These are phyloP conservation scores for Ceriops tagal DNA, from an alignment of 345 rosid genomes.

Conservation along the genomic window DNA sequence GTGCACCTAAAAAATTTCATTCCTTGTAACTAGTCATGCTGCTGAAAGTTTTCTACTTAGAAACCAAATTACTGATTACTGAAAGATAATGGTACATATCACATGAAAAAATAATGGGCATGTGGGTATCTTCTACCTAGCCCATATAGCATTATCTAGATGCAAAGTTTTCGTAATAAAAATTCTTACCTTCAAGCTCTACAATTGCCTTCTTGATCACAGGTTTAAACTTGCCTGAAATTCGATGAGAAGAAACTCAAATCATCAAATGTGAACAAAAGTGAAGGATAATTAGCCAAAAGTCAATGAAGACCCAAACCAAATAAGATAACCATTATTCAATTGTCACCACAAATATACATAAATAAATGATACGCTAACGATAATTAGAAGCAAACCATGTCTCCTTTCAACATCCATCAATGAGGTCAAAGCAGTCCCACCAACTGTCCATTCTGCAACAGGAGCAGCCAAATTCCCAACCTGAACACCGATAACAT, in stretches of 20 bases:
- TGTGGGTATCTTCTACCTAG: no score
- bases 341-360: not conserved
- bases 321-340: not conserved
- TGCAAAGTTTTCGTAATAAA: not conserved
- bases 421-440: conserved; percentile 84
- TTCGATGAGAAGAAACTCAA: no score
- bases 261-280: no score
- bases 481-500: conserved; percentile 47
- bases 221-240: conserved; percentile 86
- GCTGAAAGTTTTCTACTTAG: not conserved
- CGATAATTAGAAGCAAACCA: conserved; percentile 36
- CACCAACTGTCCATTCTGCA: conserved; percentile 85
- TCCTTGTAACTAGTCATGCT: not conserved
- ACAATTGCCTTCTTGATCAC: conserved; percentile 99
- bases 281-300: no score
- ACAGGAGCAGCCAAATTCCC: conserved; percentile 89
- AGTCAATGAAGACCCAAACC: not conserved
- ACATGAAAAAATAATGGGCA: not conserved
- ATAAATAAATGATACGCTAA: not conserved
- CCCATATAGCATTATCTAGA: no score
- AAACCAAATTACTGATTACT: conserved; percentile 1
- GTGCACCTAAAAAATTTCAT: conserved; percentile 60
- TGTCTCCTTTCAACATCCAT: conserved; percentile 99
- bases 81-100: not conserved
- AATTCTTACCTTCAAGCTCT: conserved; percentile 76